These are phyloP conservation scores for Terfezia claveryi DNA, from an alignment of 495 filamentous ascomycete genomes.

Conservation along the genomic window DNA sequence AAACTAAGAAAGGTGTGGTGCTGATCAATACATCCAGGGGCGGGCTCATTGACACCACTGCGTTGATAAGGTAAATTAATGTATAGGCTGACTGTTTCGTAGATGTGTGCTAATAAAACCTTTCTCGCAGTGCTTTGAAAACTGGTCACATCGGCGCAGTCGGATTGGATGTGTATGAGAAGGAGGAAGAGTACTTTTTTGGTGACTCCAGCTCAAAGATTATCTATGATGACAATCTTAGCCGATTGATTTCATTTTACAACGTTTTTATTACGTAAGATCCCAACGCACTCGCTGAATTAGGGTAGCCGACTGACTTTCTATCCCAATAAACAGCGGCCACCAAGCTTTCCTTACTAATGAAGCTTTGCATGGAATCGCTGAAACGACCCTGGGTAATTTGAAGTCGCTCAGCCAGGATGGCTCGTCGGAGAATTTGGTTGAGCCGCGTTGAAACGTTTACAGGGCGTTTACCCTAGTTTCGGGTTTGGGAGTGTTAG, in stretches of 20 bases:
- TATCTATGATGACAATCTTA: conserved; percentile 44
- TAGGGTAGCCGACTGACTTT: neutral
- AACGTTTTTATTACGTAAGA: conserved; percentile 36
- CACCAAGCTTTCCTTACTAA: conserved; percentile 52
- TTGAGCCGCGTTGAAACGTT: neutral
- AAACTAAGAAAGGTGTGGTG: conserved; percentile 38
- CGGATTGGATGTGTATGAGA: conserved; percentile 38
- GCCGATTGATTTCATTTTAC: conserved; percentile 47
- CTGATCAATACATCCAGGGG: conserved; percentile 48
- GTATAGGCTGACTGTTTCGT: no score
- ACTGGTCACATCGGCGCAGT: conserved; percentile 29
- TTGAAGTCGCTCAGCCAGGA: conserved; percentile 21
- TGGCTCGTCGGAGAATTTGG: conserved; percentile 20
- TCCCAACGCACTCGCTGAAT: neutral
- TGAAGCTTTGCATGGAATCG: conserved; percentile 42
- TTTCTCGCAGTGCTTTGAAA: conserved; percentile 29
- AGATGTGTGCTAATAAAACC: neutral
- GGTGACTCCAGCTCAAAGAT: conserved; percentile 43
- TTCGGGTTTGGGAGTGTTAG: neutral
- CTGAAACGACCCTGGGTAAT: conserved; percentile 37
- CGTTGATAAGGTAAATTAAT: conserved; percentile 27
- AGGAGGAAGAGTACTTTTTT: conserved; percentile 36
- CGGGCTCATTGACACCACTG: conserved; percentile 35
- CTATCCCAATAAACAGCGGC: conserved; percentile 25
- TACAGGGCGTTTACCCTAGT: neutral